phyloP scores from a whole-genome alignment of 305 asterid species.

The Fraxinus platypoda region DNA sequence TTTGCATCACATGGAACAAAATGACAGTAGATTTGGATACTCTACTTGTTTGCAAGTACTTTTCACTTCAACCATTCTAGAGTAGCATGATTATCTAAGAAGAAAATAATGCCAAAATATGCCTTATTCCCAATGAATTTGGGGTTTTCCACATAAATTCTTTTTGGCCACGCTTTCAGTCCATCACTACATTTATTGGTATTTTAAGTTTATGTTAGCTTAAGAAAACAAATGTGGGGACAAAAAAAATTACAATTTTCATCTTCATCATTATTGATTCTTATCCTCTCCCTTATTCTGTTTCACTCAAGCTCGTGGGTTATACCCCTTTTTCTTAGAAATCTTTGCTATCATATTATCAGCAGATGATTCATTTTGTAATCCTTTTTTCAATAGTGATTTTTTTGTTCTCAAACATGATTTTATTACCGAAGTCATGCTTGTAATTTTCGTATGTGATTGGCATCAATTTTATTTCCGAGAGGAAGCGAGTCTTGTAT shows the following conservation, averaged over 20 bases:
- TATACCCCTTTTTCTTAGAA: conserved; percentile 3
- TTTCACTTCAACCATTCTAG: not conserved
- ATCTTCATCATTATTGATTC: not conserved
- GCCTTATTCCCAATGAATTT: not conserved
- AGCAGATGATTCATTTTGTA: conserved; percentile 1
- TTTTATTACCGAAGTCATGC: not conserved
- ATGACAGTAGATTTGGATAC: not conserved
- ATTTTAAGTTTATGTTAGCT: not conserved
- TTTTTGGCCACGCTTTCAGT: not conserved
- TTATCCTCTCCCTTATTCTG: not conserved
- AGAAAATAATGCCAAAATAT: not conserved
- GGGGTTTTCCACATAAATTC: not conserved
- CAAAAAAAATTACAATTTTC: not conserved
- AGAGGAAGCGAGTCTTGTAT: conserved; percentile 2
- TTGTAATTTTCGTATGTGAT: not conserved
- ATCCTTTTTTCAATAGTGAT: conserved; percentile 6
- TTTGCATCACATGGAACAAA: not conserved
- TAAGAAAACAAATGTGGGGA: conserved; percentile 1
- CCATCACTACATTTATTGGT: not conserved
- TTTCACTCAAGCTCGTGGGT: not conserved
- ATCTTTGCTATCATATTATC: not conserved
- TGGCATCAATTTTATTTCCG: not conserved
- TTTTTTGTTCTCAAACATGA: conserved; percentile 11
- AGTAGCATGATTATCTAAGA: not conserved
- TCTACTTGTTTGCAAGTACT: not conserved